Evolutionary conservation across 495 filamentous ascomycete species (phyloP).

Genomic region (Xylaria longipes): DNA sequence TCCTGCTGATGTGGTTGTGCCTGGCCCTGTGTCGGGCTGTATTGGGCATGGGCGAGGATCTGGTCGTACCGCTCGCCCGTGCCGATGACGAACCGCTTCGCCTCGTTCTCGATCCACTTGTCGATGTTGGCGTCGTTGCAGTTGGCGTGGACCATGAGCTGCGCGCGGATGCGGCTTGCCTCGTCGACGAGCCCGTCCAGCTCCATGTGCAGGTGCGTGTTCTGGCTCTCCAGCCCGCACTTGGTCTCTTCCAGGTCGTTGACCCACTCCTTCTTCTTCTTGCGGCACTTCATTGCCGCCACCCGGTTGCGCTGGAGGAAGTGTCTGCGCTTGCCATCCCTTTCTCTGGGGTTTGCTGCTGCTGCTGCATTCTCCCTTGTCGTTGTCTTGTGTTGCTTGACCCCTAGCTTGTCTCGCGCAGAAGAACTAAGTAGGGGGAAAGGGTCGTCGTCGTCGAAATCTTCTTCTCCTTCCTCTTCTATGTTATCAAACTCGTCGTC

Average conservation of each 20-base stretch:
- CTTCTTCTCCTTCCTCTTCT: conserved; percentile 2
- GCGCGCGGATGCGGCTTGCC: conserved; percentile 60
- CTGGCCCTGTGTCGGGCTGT: conserved; percentile 24
- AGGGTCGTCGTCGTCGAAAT: not conserved
- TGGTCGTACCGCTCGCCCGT: conserved; percentile 41
- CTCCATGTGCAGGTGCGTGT: conserved; percentile 45
- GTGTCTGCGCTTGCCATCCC: conserved; percentile 45
- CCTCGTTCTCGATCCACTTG: conserved; percentile 54
- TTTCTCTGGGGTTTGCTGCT: conserved; percentile 22
- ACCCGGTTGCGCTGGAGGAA: conserved; percentile 83
- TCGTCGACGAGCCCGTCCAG: conserved; percentile 52
- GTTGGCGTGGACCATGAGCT: conserved; percentile 64
- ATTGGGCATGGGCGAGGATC: conserved; percentile 34
- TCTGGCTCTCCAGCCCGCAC: conserved; percentile 45
- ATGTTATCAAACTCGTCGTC: not conserved
- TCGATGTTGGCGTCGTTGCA: conserved; percentile 62
- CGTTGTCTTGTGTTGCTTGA: conserved; percentile 6
- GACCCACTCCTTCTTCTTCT: conserved; percentile 83
- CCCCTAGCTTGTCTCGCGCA: conserved; percentile 16
- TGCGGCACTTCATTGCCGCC: conserved; percentile 84
- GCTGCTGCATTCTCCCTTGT: not conserved
- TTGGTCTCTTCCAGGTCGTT: conserved; percentile 62
- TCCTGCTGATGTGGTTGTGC: not conserved
- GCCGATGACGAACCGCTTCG: conserved; percentile 47
- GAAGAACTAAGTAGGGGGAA: conserved; percentile 2